A percentile compares a stretch with the other conserved stretches of the same genome.
These are phyloP conservation scores for Candida anglica DNA, from an alignment of 805 yeast species.

Conservation along the genomic window DNA sequence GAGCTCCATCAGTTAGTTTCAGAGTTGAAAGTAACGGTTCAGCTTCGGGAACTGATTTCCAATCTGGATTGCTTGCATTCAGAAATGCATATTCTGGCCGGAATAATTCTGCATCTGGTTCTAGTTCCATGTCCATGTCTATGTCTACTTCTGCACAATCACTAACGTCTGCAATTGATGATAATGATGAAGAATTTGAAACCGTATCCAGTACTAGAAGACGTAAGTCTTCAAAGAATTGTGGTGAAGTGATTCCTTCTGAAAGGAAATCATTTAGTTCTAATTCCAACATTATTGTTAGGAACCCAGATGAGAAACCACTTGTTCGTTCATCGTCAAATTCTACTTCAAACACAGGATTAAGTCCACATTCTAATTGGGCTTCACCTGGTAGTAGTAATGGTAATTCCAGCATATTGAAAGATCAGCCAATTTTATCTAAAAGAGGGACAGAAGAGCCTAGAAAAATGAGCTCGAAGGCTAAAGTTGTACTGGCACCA, in stretches of 20 bases:
- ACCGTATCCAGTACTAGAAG: constrained; percentile 19
- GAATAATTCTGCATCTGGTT: constrained; percentile 3
- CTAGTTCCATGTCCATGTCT: too few relatives aligned
- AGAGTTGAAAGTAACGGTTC: background rate
- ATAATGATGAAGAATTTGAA: constrained; percentile 20
- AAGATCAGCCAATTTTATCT: constrained; percentile 8
- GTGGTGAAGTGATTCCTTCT: background rate
- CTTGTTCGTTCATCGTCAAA: too few relatives aligned
- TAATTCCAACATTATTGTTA: background rate
- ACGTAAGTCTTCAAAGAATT: constrained; percentile 6
- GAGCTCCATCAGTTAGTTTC: too few relatives aligned
- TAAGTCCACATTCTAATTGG: constrained; percentile 26
- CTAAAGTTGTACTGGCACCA: constrained; percentile 31
- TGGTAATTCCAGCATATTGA: too few relatives aligned
- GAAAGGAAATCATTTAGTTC: constrained; percentile 1
- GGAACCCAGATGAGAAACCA: too few relatives aligned
- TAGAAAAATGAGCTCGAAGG: constrained; percentile 15
- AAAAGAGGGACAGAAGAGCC: constrained; percentile 6
- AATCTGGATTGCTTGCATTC: background rate
- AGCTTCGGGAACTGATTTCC: background rate
- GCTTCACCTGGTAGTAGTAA: constrained; percentile 15
- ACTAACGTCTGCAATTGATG: constrained; percentile 17
- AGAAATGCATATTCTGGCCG: constrained; percentile 2
- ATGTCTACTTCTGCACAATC: too few relatives aligned
- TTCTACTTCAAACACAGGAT: constrained; percentile 11